phyloP scores from a whole-genome alignment of 1,284 basidiomycete genomes.

The Earliella scabrosa region DNA sequence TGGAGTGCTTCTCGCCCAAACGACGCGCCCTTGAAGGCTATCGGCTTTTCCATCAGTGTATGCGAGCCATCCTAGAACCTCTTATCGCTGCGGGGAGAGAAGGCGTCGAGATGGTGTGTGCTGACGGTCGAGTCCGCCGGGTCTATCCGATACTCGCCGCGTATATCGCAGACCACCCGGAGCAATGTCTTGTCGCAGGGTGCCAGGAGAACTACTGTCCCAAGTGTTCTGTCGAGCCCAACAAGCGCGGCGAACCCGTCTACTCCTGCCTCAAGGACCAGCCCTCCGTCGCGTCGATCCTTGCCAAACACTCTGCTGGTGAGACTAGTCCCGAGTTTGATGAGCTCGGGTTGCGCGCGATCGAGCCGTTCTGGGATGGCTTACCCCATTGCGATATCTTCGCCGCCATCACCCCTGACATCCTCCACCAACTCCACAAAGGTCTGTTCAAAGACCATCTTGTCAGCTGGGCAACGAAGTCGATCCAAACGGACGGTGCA shows the following conservation, averaged over 20 bases:
- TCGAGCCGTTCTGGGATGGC: constrained; percentile 28
- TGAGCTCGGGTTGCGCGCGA: constrained; percentile 10
- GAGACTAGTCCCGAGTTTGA: constrained; percentile 11
- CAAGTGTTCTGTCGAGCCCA: constrained; percentile 13
- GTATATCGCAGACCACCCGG: constrained; percentile 49
- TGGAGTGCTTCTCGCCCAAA: constrained; percentile 36
- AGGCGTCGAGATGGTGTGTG: constrained; percentile 40
- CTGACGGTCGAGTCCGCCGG: constrained; percentile 37
- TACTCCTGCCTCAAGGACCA: constrained; percentile 8
- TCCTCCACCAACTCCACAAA: constrained; percentile 35
- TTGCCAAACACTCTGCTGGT: constrained; percentile 1
- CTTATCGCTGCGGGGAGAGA: constrained; percentile 36
- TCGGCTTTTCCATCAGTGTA: constrained; percentile 27
- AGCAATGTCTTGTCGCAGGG: constrained; percentile 38
- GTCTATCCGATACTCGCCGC: constrained; percentile 43
- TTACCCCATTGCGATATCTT: constrained; percentile 32
- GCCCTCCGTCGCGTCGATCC: background rate
- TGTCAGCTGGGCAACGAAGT: constrained; percentile 25
- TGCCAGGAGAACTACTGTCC: constrained; percentile 29
- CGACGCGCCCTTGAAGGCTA: constrained; percentile 11
- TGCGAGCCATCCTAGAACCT: constrained; percentile 33
- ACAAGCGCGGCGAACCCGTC: constrained; percentile 10
- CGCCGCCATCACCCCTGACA: constrained; percentile 28
- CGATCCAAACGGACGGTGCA: constrained; percentile 9
- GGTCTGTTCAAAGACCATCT: constrained; percentile 37